These are phyloP conservation scores for Diaporthe ilicicola DNA, from an alignment of 2,329 filamentous ascomycete genomes.

Conservation along the genomic window DNA sequence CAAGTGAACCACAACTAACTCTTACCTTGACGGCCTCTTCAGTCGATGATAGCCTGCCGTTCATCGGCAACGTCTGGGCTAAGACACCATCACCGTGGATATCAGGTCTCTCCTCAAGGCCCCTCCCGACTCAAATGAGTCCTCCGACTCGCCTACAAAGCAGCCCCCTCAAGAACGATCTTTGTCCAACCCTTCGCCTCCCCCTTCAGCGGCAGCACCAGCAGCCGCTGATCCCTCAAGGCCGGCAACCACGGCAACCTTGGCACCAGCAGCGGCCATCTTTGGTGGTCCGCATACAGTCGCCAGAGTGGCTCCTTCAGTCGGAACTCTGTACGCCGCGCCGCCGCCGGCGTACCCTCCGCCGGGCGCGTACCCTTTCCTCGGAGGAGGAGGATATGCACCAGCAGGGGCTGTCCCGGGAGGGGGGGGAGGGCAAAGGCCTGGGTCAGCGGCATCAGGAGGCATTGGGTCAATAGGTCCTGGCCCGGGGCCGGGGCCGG, in stretches of 20 bases:
- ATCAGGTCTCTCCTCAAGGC: conserved; percentile 88
- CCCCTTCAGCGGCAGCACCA: conserved; percentile 37
- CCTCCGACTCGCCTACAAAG: conserved; percentile 58
- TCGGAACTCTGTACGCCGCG: conserved; percentile 32
- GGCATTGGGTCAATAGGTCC: conserved; percentile 12
- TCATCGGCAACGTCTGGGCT: conserved; percentile 44
- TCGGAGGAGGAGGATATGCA: conserved; percentile 31
- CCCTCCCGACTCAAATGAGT: conserved; percentile 74
- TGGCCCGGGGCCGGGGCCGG: conserved; percentile 26
- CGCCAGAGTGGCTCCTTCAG: conserved; percentile 27
- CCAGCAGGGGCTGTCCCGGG: conserved; percentile 24
- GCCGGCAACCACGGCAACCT: conserved; percentile 24
- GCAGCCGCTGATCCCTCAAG: conserved; percentile 32
- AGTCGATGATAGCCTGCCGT: conserved; percentile 36
- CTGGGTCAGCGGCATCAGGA: conserved; percentile 36
- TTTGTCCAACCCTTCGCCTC: conserved; percentile 43
- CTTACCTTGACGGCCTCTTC: conserved; percentile 6
- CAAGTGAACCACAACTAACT: conserved; percentile 2
- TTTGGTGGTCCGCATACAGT: conserved; percentile 28
- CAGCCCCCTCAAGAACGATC: conserved; percentile 43
- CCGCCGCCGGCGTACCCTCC: conserved; percentile 30
- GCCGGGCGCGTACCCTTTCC: conserved; percentile 28
- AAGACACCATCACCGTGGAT: conserved; percentile 82
- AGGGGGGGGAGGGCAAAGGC: conserved; percentile 37
- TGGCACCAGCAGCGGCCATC: conserved; percentile 32